Evolutionary conservation across 495 filamentous ascomycete genomes (phyloP).

Genomic region (Neurospora tetrasperma): DNA sequence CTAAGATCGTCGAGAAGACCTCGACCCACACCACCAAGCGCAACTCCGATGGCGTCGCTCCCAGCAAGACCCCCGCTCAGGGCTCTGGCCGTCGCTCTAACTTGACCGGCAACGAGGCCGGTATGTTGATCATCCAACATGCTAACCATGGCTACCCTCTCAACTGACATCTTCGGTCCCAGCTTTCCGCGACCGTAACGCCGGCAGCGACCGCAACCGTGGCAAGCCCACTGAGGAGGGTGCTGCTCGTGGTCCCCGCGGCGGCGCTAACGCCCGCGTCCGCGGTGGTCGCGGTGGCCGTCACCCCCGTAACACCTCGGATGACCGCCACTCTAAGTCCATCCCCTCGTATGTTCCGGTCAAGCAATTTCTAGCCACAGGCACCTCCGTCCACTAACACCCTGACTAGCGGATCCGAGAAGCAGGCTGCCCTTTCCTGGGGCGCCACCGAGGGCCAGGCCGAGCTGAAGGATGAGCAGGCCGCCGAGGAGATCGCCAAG

Average conservation of each 20-base stretch:
- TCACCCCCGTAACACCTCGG: slow-evolving; percentile 39
- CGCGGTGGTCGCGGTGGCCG: slow-evolving; percentile 44
- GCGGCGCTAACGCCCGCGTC: slow-evolving; percentile 46
- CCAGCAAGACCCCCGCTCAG: slow-evolving; percentile 35
- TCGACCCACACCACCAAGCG: slow-evolving; percentile 73
- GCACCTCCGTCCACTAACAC: slow-evolving; percentile 9
- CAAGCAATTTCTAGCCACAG: slow-evolving; percentile 3
- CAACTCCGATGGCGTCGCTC: slow-evolving; percentile 70
- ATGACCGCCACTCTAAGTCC: slow-evolving; percentile 75
- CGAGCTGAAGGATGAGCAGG: slow-evolving; percentile 80
- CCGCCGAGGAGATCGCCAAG: slow-evolving; percentile 76
- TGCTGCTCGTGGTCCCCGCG: slow-evolving; percentile 40
- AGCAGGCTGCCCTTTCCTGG: slow-evolving; percentile 88
- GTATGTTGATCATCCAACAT: slow-evolving; percentile 34
- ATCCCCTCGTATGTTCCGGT: slow-evolving; percentile 50
- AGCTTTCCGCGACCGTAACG: slow-evolving; percentile 90
- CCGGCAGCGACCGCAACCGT: slow-evolving; percentile 74
- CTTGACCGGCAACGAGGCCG: slow-evolving; percentile 67
- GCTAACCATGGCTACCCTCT: neutral
- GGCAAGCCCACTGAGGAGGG: slow-evolving; percentile 67
- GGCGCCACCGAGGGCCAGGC: slow-evolving; percentile 67
- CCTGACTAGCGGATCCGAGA: slow-evolving; percentile 56
- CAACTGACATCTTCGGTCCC: slow-evolving; percentile 6
- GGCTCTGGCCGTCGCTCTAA: slow-evolving; percentile 41
- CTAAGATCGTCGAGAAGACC: slow-evolving; percentile 79